phyloP scores from a whole-genome alignment of 306 rosid genomes.

The Prunus mira region DNA sequence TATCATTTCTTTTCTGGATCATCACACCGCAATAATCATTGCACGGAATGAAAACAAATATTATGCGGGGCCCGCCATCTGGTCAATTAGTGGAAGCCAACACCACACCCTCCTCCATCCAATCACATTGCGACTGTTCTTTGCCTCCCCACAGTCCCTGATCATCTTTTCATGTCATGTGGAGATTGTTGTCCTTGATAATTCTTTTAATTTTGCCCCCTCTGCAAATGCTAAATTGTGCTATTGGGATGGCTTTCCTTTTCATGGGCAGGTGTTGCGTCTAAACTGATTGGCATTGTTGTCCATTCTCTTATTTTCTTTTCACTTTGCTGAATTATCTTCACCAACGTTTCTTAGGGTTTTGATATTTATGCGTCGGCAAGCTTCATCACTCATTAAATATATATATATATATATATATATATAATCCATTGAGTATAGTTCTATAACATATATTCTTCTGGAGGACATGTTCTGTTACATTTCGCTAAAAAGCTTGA shows the following conservation, averaged over 20 bases:
- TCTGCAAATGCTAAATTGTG: not conserved
- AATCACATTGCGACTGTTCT: slow-evolving; percentile 21
- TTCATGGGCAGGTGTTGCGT: not conserved
- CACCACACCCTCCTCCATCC: slow-evolving; percentile 8
- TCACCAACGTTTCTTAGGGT: not conserved
- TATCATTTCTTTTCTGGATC: slow-evolving; percentile 48
- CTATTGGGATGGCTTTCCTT: not conserved
- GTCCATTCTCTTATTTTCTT: not conserved
- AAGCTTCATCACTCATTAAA: not conserved
- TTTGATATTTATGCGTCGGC: not conserved
- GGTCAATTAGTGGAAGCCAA: slow-evolving; percentile 47
- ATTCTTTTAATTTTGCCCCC: too few relatives aligned
- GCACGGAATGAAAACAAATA: slow-evolving; percentile 61
- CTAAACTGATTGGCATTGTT: not conserved
- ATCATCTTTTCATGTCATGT: not conserved
- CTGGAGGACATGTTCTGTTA: not conserved
- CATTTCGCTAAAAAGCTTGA: not conserved
- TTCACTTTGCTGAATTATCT: not conserved
- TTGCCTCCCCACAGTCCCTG: not conserved
- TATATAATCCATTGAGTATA: not conserved
- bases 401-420: not conserved
- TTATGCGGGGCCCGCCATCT: slow-evolving; percentile 36
- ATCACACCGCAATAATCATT: slow-evolving; percentile 52
- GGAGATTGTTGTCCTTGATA: not conserved
- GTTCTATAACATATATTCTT: not conserved